A percentile compares a stretch with the other conserved stretches of the same genome.
phyloP scores from a whole-genome alignment of 1,284 basidiomycete genomes.

The Cystobasidiaceae sp. region DNA sequence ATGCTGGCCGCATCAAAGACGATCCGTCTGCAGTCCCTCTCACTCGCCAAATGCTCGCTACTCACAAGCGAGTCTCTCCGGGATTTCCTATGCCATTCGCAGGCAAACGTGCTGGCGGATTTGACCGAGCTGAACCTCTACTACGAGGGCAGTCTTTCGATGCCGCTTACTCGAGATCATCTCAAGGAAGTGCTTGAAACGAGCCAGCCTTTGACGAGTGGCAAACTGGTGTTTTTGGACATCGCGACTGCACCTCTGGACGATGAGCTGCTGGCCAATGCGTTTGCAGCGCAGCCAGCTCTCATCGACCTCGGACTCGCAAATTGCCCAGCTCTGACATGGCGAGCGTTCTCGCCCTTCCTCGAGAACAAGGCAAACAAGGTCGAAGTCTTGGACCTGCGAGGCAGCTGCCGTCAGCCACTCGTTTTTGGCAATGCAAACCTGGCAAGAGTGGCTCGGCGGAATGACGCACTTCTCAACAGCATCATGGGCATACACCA shows the following conservation, averaged over 20 bases:
- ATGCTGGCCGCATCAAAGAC: constrained; percentile 61
- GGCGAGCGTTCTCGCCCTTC: constrained; percentile 66
- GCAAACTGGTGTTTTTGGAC: constrained; percentile 78
- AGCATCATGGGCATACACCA: constrained; percentile 38
- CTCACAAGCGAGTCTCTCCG: constrained; percentile 74
- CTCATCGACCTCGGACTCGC: constrained; percentile 84
- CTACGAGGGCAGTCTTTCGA: constrained; percentile 78
- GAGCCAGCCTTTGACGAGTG: constrained; percentile 76
- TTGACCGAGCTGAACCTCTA: constrained; percentile 80
- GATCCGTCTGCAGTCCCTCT: constrained; percentile 65
- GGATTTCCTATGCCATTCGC: constrained; percentile 53
- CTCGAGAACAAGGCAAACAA: constrained; percentile 63
- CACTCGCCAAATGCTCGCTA: constrained; percentile 79
- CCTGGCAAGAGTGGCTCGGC: neutral
- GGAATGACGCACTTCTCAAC: constrained; percentile 29
- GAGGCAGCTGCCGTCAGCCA: constrained; percentile 43
- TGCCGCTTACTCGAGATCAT: constrained; percentile 67
- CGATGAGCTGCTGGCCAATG: constrained; percentile 53
- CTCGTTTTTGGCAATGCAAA: constrained; percentile 42
- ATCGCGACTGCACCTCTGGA: constrained; percentile 76
- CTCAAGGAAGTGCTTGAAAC: constrained; percentile 62
- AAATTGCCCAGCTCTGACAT: constrained; percentile 66
- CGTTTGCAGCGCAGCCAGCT: constrained; percentile 62
- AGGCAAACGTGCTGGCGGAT: constrained; percentile 50
- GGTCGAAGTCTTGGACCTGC: constrained; percentile 78